Evolutionary conservation across 1,139 yeast species (phyloP), one percentile per base, ranked within the genome.

Genomic region (Nakaseomyces delphensis): DNA sequence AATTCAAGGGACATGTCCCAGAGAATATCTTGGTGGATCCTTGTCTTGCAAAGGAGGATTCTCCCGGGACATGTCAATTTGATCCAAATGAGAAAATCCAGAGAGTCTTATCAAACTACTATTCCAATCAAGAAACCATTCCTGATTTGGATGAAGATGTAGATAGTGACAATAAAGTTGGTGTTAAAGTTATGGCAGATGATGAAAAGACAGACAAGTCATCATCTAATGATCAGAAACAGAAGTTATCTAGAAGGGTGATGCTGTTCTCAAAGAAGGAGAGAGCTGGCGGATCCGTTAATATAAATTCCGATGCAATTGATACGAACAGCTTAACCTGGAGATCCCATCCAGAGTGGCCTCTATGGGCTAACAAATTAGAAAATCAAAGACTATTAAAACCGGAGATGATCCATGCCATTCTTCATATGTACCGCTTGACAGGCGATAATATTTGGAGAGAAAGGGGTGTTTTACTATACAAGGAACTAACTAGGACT

Each of bases 341-440:
- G 59, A 36, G 20, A 29, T 32, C 44, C 9, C 45, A 48, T 6
- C 47, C 48, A 3, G 45, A 65, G 36, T 51, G 58, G 50, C 74
- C 77, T 7, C 47, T 67, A 5, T 67, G 65, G 62, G 46, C 60
- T 9, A 62, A 67, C 40, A 50, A 55, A 2, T 56, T 70, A 51
- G 78, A 75, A 46, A 68, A 73, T 29, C 71, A 71, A 44, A 79
- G 76, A 54, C 63, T 79, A 41, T 72, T 83, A 48, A 70, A 89
- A 39, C 91, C 94, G 0, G 87, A 82, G 56, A 77, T 86, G 1
- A 78, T 83, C 23, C 93, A 83, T 57, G 77, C 87, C 0, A 70
- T 84, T 21, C 81, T 79, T 60, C 78, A 79, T 62, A 70, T 83
- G 69, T 83, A 79, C 60, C 70, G 91, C 53, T 66, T 81, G 47